Evolutionary conservation across 805 yeast genomes (phyloP).

Genomic region (Monosporozyma aquatica): DNA sequence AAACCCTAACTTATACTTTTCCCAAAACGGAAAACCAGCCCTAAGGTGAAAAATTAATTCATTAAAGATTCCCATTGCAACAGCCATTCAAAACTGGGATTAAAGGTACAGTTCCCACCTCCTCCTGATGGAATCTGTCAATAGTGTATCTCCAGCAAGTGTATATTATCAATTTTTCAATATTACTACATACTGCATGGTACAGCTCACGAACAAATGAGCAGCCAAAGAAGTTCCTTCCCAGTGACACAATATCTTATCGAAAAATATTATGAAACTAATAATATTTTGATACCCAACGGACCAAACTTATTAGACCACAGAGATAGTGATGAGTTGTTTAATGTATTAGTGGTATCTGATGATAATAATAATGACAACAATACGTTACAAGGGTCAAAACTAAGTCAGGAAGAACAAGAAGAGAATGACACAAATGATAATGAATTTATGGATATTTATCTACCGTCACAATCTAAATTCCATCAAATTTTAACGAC

Average conservation of each 20-base stretch:
- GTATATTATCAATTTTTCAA: too few species aligned
- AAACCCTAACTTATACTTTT: too few species aligned
- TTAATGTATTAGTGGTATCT: conserved; percentile 4
- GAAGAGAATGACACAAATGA: not conserved
- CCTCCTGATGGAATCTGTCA: too few species aligned
- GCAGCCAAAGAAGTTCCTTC: conserved; percentile 4
- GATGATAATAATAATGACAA: not conserved
- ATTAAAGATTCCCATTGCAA: too few species aligned
- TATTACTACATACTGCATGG: too few species aligned
- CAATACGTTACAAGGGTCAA: too few species aligned
- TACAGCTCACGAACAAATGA: too few species aligned
- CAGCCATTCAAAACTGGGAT: too few species aligned
- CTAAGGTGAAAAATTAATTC: too few species aligned
- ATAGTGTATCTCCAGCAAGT: too few species aligned
- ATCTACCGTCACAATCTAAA: conserved; percentile 1
- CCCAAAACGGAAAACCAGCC: too few species aligned
- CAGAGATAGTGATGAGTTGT: conserved; percentile 7
- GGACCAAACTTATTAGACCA: conserved; percentile 5
- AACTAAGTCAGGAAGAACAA: not conserved
- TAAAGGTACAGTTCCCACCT: too few species aligned
- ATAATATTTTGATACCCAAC: conserved; percentile 1
- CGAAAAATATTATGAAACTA: conserved; percentile 9
- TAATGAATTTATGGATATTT: not conserved
- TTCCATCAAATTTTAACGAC: not conserved
- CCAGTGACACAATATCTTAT: conserved; percentile 14